phyloP scores from a whole-genome alignment of 2,329 filamentous ascomycete genomes.

The Hypoxylon sp. region DNA sequence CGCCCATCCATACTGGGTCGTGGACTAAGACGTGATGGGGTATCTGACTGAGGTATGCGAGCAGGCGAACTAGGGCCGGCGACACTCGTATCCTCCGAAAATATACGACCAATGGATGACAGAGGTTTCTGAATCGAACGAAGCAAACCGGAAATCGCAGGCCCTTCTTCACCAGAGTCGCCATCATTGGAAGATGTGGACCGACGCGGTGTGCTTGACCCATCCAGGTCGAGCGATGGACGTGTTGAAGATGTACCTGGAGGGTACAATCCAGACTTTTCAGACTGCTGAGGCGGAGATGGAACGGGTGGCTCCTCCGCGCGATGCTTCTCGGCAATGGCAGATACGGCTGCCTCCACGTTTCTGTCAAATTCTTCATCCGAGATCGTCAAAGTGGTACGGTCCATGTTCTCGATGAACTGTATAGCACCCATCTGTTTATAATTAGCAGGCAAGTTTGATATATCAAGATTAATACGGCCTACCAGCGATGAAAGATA shows the following conservation, averaged over 20 bases:
- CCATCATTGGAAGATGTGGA: slow-evolving; percentile 69
- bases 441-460: slow-evolving; percentile 10
- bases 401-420: slow-evolving; percentile 96
- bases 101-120: slow-evolving; percentile 93
- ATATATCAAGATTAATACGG: slow-evolving; percentile 12
- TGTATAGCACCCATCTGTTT: slow-evolving; percentile 88
- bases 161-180: slow-evolving; percentile 76
- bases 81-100: slow-evolving; percentile 77
- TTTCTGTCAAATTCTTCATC: slow-evolving; percentile 97
- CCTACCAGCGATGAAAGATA: slow-evolving; percentile 92
- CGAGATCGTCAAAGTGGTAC: slow-evolving; percentile 91
- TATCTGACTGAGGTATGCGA: slow-evolving; percentile 56
- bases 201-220: slow-evolving; percentile 62
- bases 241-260: slow-evolving; percentile 64
- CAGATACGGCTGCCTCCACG: slow-evolving; percentile 95
- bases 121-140: slow-evolving; percentile 92
- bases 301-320: slow-evolving; percentile 63
- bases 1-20: slow-evolving; percentile 55
- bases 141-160: slow-evolving; percentile 86
- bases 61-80: slow-evolving; percentile 58
- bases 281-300: slow-evolving; percentile 60
- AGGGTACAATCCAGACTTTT: slow-evolving; percentile 58
- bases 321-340: slow-evolving; percentile 91
- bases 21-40: slow-evolving; percentile 54
- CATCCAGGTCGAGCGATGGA: slow-evolving; percentile 61